These are phyloP conservation scores for Zymoseptoria passerinii DNA, from an alignment of 2,329 filamentous ascomycete species.

Conservation along the genomic window DNA sequence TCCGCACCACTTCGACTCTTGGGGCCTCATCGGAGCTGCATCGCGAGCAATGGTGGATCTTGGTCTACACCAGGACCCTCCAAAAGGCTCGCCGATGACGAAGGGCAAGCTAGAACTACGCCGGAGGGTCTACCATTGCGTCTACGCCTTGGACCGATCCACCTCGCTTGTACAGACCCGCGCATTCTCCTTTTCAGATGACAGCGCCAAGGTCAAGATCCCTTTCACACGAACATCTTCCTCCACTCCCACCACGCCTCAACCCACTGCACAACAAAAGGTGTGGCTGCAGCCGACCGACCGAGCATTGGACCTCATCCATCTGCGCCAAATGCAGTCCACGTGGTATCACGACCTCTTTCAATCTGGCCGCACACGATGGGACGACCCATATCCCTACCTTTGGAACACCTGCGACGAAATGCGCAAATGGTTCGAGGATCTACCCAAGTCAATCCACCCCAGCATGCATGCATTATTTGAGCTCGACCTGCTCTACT, in stretches of 20 bases:
- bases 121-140: constrained; percentile 78
- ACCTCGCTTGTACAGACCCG: constrained; percentile 82
- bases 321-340: constrained; percentile 77
- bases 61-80: constrained; percentile 86
- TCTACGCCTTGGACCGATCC: constrained; percentile 81
- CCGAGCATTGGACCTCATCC: constrained; percentile 69
- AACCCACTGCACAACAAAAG: constrained; percentile 21
- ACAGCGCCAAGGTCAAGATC: constrained; percentile 72
- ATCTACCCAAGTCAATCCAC: constrained; percentile 59
- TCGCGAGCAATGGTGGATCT: constrained; percentile 81
- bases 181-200: constrained; percentile 89
- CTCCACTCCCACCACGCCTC: constrained; percentile 18
- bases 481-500: constrained; percentile 82
- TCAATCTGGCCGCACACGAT: constrained; percentile 62
- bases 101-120: constrained; percentile 66
- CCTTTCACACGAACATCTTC: constrained; percentile 43
- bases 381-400: constrained; percentile 60
- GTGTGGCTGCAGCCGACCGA: constrained; percentile 51
- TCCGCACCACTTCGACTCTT: constrained; percentile 83
- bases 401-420: constrained; percentile 68
- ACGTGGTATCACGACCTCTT: constrained; percentile 84
- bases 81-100: constrained; percentile 58
- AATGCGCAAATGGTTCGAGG: constrained; percentile 73
- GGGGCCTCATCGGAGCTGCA: constrained; percentile 87
- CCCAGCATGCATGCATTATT: constrained; percentile 65